Evolutionary conservation across 2,329 filamentous ascomycete genomes (phyloP), one percentile per base, ranked within the genome.

Genomic region (Parastagonospora avenae): DNA sequence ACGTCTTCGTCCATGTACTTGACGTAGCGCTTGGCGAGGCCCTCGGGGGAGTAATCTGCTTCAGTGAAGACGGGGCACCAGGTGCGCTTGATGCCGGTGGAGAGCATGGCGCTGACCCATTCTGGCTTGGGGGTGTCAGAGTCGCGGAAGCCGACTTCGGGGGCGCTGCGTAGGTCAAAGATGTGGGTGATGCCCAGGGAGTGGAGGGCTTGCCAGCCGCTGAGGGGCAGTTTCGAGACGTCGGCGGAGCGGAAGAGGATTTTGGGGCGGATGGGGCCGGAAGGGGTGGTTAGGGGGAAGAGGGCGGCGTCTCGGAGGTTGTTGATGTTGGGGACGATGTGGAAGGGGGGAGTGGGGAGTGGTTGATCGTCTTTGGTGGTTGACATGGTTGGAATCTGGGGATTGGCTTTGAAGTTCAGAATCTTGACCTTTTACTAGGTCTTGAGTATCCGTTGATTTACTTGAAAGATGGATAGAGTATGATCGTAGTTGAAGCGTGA

Each of bases 171-270:
- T 8, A 92, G 77, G 74, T 92, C 89, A 68, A 86, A 92, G 44
- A 90, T 80, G 55, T 81, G 78, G 19, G 76, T 80, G 58, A 93
- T 82, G n/a, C 82, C 80, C 46, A 90, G 75, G 4, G 70, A 60
- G 28, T 76, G 45, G 0, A 73, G 14, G 9, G 51, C 29, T 2
- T 43, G 33, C 64, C 70, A 72, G 11, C 57, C 69, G 0, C 32
- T 37, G 0, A 28, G 31, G 29, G 60, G 54, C 0, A 72, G 54
- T n/a, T 60, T 59, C 5, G 58, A 62, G 2, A 87, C 84, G 59
- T 91, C 87, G 2, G 86, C 89, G 42, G 85, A 85, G 49, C 90
- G 86, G 74, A 84, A 92, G 50, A 89, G 74, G 28, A 85, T 64
- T 29, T 79, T 78, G 16, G 75, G 75, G 24, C 81, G 80, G 53